Evolutionary conservation across 768 basidiomycete species (phyloP).

Genomic region (Leccinum truebloodii): DNA sequence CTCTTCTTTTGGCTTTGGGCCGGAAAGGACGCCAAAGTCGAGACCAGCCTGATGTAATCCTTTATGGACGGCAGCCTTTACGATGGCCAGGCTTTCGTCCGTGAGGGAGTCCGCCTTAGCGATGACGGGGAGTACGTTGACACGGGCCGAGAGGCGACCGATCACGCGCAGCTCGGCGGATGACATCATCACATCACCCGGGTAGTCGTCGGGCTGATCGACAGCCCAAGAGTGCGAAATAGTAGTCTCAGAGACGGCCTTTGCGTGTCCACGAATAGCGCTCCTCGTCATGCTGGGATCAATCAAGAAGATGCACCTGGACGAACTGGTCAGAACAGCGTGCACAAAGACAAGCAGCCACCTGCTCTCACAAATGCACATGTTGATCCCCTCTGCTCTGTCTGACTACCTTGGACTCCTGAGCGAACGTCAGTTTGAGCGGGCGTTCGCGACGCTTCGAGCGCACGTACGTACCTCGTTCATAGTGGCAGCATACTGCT

Average conservation of each 20-base stretch:
- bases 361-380: conserved; percentile 71
- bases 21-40: conserved; percentile 76
- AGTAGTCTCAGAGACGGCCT: conserved; percentile 67
- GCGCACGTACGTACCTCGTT: conserved; percentile 56
- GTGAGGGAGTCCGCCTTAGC: conserved; percentile 82
- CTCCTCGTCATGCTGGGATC: conserved; percentile 69
- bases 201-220: conserved; percentile 49
- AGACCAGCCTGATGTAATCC: conserved; percentile 67
- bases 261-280: conserved; percentile 49
- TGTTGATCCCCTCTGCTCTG: conserved; percentile 89
- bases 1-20: conserved; percentile 33
- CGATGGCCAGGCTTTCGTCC: conserved; percentile 66
- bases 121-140: conserved; percentile 82
- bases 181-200: conserved; percentile 62
- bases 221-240: conserved; percentile 51
- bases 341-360: background rate
- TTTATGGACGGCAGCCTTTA: conserved; percentile 72
- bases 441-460: background rate
- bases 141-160: conserved; percentile 67
- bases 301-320: conserved; percentile 82
- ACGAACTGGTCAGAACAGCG: conserved; percentile 15
- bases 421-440: conserved; percentile 4
- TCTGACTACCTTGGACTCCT: conserved; percentile 89
- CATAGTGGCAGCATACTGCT: conserved; percentile 84
- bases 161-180: conserved; percentile 81